Evolutionary conservation across 2,329 filamentous ascomycete genomes (phyloP).

Genomic region (Colletotrichum horii): DNA sequence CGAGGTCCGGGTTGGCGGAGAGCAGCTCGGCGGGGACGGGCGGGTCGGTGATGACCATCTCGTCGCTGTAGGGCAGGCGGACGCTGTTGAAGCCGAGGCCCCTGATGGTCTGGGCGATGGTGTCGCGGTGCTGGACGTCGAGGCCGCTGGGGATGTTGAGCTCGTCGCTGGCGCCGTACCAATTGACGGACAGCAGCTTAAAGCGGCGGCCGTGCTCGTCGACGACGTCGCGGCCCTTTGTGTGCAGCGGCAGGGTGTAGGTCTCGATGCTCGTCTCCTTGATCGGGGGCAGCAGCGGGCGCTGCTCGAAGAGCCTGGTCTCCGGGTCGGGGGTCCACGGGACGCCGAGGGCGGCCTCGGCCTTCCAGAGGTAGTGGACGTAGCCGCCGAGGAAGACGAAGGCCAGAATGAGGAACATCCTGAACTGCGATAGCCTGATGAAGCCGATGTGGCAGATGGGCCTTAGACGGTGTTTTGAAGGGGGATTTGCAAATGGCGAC

Average conservation of each 20-base stretch:
- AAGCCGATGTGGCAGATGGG: conserved; percentile 5
- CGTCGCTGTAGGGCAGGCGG: conserved; percentile 71
- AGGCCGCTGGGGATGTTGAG: conserved; percentile 68
- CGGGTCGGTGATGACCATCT: conserved; percentile 68
- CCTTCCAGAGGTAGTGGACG: conserved; percentile 48
- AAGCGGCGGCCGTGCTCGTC: conserved; percentile 62
- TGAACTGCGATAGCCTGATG: conserved; percentile 19
- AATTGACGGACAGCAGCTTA: conserved; percentile 70
- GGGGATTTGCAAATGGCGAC: background rate
- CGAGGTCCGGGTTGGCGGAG: conserved; percentile 64
- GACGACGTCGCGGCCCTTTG: conserved; percentile 64
- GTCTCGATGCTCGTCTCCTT: conserved; percentile 46
- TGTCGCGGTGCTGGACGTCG: conserved; percentile 64
- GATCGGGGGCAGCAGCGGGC: conserved; percentile 50
- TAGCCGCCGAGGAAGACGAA: conserved; percentile 40
- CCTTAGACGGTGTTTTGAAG: background rate
- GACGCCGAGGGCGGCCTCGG: conserved; percentile 46
- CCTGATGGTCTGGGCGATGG: conserved; percentile 65
- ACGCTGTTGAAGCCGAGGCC: conserved; percentile 73
- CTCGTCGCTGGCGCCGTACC: conserved; percentile 74
- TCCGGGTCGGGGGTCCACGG: conserved; percentile 57
- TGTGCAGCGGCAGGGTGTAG: conserved; percentile 63
- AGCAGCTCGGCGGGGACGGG: conserved; percentile 55
- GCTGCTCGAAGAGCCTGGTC: conserved; percentile 51
- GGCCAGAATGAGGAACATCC: conserved; percentile 42